phyloP scores from a whole-genome alignment of 257 asterid species.

The Marsdenia floribunda region DNA sequence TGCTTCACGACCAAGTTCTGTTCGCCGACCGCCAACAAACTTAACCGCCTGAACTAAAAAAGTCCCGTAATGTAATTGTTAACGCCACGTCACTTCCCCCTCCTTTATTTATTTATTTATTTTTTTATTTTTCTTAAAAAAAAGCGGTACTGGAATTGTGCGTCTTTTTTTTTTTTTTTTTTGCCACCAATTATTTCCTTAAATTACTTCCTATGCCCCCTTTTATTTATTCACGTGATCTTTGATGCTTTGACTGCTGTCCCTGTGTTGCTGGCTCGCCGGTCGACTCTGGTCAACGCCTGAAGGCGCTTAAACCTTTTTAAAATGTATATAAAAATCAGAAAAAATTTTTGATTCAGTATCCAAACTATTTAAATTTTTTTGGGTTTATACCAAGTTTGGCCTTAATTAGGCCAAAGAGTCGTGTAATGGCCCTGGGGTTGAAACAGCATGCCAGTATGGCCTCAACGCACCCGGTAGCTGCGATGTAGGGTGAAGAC shows the following conservation, averaged over 20 bases:
- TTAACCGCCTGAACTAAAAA: conserved; percentile 12
- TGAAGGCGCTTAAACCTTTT: background rate
- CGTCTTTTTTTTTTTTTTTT: background rate
- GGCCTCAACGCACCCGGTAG: too few species aligned
- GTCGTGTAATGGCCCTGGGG: too few species aligned
- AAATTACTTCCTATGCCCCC: background rate
- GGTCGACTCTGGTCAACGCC: background rate
- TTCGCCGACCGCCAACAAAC: conserved; percentile 18
- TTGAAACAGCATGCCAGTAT: too few species aligned
- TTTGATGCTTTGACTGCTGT: background rate
- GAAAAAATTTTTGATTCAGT: background rate
- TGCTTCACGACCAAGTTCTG: conserved; percentile 12
- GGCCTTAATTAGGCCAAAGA: too few species aligned
- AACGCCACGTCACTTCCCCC: conserved; percentile 5
- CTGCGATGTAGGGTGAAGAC: too few species aligned
- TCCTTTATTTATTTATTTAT: too few species aligned
- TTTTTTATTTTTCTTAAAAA: too few species aligned
- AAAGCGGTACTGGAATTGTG: too few species aligned
- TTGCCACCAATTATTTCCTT: background rate
- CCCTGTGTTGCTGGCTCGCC: background rate
- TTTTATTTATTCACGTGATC: background rate
- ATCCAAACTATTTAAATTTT: too few species aligned
- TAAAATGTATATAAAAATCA: background rate
- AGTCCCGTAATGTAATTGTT: background rate
- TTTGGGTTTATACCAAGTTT: too few species aligned